These are phyloP conservation scores for Malus hybrid DNA, from an alignment of 331 rosid species.

Conservation along the genomic window DNA sequence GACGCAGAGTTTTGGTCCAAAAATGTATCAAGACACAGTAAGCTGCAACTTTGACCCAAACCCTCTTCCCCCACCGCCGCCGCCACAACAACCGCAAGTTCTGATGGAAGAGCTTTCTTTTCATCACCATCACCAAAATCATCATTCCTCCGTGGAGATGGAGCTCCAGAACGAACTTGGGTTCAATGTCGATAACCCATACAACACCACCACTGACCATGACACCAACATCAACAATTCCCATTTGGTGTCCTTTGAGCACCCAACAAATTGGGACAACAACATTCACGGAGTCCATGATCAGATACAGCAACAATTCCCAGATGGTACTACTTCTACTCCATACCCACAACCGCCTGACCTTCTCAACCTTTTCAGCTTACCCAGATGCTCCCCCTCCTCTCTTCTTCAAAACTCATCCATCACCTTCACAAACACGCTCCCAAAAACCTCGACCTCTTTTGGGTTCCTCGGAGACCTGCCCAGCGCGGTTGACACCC, in stretches of 20 bases:
- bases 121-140: slow-evolving; percentile 22
- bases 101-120: slow-evolving; percentile 41
- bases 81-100: slow-evolving; percentile 4
- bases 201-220: slow-evolving; percentile 11
- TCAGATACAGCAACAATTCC: slow-evolving; percentile 41
- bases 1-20: slow-evolving; percentile 4
- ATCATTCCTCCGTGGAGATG: slow-evolving; percentile 32
- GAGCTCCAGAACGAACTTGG: slow-evolving; percentile 38
- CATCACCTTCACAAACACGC: slow-evolving; percentile 37
- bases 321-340: background rate
- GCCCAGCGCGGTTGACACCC: slow-evolving; percentile 36
- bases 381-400: slow-evolving; percentile 64
- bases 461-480: slow-evolving; percentile 42
- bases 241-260: slow-evolving; percentile 27
- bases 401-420: slow-evolving; percentile 41
- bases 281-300: slow-evolving; percentile 15
- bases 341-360: slow-evolving; percentile 47
- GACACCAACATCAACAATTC: background rate
- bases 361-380: slow-evolving; percentile 65
- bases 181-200: slow-evolving; percentile 30
- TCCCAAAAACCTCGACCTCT: slow-evolving; percentile 26
- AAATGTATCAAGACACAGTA: slow-evolving; percentile 49
- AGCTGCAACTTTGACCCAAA: slow-evolving; percentile 56
- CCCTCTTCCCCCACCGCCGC: slow-evolving; percentile 5
- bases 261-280: slow-evolving; percentile 14